Conservation (phyloP, 2,329 filamentous ascomycete genomes). For the Phyllachora maydis region DNA sequence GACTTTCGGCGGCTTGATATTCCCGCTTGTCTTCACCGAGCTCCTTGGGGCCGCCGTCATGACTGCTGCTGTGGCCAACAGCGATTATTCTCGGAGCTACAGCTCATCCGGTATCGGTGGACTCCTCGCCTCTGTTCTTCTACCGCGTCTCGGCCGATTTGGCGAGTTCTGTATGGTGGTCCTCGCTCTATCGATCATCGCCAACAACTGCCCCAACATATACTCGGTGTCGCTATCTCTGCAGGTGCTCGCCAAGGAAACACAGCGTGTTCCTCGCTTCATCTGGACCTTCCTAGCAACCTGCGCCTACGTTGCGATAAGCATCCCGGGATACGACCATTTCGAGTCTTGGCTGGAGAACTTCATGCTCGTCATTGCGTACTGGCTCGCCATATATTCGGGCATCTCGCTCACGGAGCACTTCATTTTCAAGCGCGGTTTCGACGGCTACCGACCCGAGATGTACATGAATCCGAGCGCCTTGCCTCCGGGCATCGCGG, state of each 20-base stretch:
- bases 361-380: conserved; percentile 24
- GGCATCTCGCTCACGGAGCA: conserved; percentile 20
- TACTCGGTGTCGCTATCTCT: conserved; percentile 50
- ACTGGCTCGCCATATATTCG: conserved; percentile 59
- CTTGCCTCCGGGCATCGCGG: conserved; percentile 13
- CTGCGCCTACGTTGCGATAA: conserved; percentile 3
- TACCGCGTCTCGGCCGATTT: conserved; percentile 42
- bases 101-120: conserved; percentile 15
- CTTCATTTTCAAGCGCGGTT: conserved; percentile 25
- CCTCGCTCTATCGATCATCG: conserved; percentile 44
- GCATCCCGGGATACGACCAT: conserved; percentile 11
- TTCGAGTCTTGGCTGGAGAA: conserved; percentile 15
- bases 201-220: conserved; percentile 52
- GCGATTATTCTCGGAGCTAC: conserved; percentile 22
- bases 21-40: conserved; percentile 54
- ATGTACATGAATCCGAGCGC: conserved; percentile 16
- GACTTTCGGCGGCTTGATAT: conserved; percentile 47
- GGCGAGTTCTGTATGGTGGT: conserved; percentile 45
- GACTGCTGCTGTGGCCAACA: conserved; percentile 36
- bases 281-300: conserved; percentile 6
- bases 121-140: conserved; percentile 42
- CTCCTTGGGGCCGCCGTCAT: conserved; percentile 52
- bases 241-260: conserved; percentile 38
- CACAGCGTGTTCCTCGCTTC: conserved; percentile 43
- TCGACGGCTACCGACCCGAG: conserved; percentile 19